A percentile compares a stretch with the other conserved stretches of the same genome.
Evolutionary conservation across 805 yeast species (phyloP).

Genomic region (Candida tibetensis): DNA sequence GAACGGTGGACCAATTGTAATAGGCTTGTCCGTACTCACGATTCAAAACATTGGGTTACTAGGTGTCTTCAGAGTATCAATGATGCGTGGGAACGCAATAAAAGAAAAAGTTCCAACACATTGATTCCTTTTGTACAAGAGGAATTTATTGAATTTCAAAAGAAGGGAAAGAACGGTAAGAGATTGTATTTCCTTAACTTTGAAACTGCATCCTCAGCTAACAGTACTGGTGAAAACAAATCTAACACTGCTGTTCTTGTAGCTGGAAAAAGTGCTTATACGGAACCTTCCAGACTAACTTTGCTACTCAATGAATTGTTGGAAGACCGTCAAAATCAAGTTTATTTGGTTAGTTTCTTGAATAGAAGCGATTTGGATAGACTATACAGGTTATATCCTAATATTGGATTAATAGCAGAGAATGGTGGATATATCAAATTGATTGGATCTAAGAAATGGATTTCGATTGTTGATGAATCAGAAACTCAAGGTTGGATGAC

Average conservation of each 20-base stretch:
- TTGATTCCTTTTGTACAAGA: constrained; percentile 31
- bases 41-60: constrained; percentile 73
- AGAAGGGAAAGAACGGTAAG: constrained; percentile 25
- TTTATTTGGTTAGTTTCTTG: constrained; percentile 68
- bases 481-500: constrained; percentile 56
- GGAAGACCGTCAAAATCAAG: constrained; percentile 56
- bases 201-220: constrained; percentile 41
- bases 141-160: constrained; percentile 32
- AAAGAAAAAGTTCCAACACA: constrained; percentile 22
- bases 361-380: constrained; percentile 65
- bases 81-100: constrained; percentile 36
- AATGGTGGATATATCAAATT: constrained; percentile 77
- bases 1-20: constrained; percentile 61
- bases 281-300: constrained; percentile 62
- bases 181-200: constrained; percentile 52
- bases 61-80: constrained; percentile 53
- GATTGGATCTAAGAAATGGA: constrained; percentile 55
- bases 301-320: constrained; percentile 58
- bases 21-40: constrained; percentile 59
- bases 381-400: constrained; percentile 62
- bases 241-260: constrained; percentile 22
- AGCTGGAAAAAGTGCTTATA: constrained; percentile 23
- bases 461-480: constrained; percentile 52
- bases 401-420: constrained; percentile 84
- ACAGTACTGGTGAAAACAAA: constrained; percentile 2